Evolutionary conservation across 176 grass and related monocot genomes (phyloP).

Genomic region (Secale cereale): DNA sequence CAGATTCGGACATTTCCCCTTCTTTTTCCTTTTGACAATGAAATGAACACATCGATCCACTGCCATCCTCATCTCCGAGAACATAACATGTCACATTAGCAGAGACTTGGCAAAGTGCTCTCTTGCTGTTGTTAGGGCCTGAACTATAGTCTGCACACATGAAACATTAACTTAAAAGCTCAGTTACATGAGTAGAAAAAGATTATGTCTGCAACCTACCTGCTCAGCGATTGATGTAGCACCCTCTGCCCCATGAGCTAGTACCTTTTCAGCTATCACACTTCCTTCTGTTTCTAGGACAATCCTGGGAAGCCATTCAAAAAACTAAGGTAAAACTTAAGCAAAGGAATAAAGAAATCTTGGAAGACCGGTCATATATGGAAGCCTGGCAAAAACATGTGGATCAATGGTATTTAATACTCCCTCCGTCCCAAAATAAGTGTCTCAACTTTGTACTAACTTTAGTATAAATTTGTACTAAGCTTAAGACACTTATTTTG

Average conservation of each 20-base stretch:
- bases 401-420: background rate
- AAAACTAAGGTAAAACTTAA: background rate
- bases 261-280: slow-evolving; percentile 78
- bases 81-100: slow-evolving; percentile 61
- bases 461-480: too few relatives aligned
- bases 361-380: background rate
- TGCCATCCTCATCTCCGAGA: background rate
- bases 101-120: slow-evolving; percentile 95
- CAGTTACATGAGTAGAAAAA: background rate
- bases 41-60: slow-evolving; percentile 15
- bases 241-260: slow-evolving; percentile 58
- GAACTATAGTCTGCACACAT: slow-evolving; percentile 43
- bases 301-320: slow-evolving; percentile 48
- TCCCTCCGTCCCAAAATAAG: too few relatives aligned
- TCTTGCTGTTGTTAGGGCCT: slow-evolving; percentile 80
- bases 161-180: background rate
- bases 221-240: slow-evolving; percentile 77
- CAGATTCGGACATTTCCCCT: background rate
- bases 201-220: slow-evolving; percentile 32
- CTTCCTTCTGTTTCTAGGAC: slow-evolving; percentile 86
- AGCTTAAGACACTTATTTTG: too few relatives aligned
- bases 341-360: background rate
- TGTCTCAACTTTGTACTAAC: too few relatives aligned
- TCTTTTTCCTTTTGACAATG: background rate
- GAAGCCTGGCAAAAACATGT: background rate